A percentile compares a stretch with the other conserved stretches of the same genome.
Evolutionary conservation across 345 rosid species (phyloP).

Genomic region (Physaria fendleri): DNA sequence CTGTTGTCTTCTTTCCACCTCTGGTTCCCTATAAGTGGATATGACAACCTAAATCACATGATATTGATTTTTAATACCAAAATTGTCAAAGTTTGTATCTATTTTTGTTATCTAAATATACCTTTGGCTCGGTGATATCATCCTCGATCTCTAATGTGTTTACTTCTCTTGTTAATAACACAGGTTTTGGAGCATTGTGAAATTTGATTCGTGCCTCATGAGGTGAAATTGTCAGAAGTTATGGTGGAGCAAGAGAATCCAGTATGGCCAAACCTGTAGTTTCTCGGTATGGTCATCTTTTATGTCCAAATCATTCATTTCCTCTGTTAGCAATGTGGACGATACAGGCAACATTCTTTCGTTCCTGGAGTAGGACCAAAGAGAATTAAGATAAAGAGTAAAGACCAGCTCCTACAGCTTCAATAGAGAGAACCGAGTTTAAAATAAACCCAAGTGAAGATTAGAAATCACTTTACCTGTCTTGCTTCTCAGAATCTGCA

Average conservation of each 20-base stretch:
- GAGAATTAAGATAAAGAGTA: not conserved
- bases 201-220: not conserved
- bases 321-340: constrained; percentile 45
- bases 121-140: constrained; percentile 61
- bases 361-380: constrained; percentile 18
- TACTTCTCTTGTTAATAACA: constrained; percentile 59
- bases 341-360: constrained; percentile 72
- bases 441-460: not conserved
- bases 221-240: not conserved
- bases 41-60: not conserved
- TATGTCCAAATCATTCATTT: constrained; percentile 40
- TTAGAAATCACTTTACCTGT: constrained; percentile 18
- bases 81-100: not conserved
- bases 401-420: not conserved
- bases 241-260: not conserved
- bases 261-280: constrained; percentile 43
- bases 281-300: constrained; percentile 45
- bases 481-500: constrained; percentile 24
- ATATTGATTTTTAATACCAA: not conserved
- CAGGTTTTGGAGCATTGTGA: constrained; percentile 20
- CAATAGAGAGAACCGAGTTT: not conserved
- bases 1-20: constrained; percentile 44
- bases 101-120: constrained; percentile 7
- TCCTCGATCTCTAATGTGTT: constrained; percentile 47
- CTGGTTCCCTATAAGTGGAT: constrained; percentile 44